phyloP scores from a whole-genome alignment of 768 basidiomycete species.

The Naganishia randhawae region DNA sequence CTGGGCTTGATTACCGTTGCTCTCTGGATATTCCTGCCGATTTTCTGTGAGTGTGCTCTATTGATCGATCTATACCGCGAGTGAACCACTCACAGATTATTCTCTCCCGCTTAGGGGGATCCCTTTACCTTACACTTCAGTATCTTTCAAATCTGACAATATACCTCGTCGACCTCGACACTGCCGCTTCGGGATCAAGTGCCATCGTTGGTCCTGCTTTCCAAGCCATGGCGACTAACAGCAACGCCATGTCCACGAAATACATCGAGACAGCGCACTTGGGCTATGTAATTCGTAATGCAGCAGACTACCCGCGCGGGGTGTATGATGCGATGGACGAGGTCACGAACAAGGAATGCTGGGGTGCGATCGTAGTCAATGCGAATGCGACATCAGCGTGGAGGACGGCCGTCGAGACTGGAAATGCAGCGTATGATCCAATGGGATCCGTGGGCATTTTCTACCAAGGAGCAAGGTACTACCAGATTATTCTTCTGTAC shows the following conservation, averaged over 20 bases:
- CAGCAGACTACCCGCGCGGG: conserved; percentile 39
- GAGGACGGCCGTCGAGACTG: conserved; percentile 37
- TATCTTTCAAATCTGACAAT: conserved; percentile 40
- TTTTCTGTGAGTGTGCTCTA: conserved; percentile 13
- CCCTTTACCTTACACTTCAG: conserved; percentile 32
- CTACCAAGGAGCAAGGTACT: conserved; percentile 42
- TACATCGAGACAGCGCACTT: conserved; percentile 34
- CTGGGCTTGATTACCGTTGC: conserved; percentile 22
- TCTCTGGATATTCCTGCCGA: conserved; percentile 11
- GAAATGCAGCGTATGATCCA: conserved; percentile 43
- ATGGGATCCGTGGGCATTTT: conserved; percentile 42
- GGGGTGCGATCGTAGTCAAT: conserved; percentile 47
- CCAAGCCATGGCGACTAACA: conserved; percentile 33
- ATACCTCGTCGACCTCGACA: conserved; percentile 47
- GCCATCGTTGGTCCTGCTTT: conserved; percentile 40
- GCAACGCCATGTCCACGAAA: conserved; percentile 28
- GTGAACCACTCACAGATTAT: too few relatives aligned
- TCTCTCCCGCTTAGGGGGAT: conserved; percentile 36
- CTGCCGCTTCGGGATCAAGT: conserved; percentile 23
- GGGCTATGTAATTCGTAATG: conserved; percentile 34
- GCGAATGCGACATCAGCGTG: conserved; percentile 44
- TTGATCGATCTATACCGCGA: conserved; percentile 6
- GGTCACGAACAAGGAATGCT: conserved; percentile 37
- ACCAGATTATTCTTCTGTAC: conserved; percentile 44
- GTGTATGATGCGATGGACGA: conserved; percentile 34